Percentiles rank a stretch among this genome's conserved stretches.
Evolutionary conservation across 331 rosid species (phyloP).

Genomic region (Saraca asoca): DNA sequence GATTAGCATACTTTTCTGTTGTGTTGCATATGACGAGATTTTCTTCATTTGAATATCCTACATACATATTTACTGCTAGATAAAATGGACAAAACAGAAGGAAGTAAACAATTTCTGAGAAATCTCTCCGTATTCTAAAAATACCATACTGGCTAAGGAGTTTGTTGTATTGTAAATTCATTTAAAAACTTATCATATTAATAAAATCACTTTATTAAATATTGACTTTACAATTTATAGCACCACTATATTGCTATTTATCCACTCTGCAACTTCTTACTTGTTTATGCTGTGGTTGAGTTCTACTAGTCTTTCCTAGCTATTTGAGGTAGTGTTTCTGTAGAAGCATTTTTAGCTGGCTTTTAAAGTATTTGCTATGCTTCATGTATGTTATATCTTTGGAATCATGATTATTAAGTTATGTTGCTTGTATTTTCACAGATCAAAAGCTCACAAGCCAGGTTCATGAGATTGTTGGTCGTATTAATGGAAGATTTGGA

Average conservation of each 20-base stretch:
- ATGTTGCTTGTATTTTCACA: constrained; percentile 43
- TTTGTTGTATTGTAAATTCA: constrained; percentile 26
- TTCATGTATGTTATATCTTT: no score
- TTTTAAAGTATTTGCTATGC: constrained; percentile 12
- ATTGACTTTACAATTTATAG: constrained; percentile 18
- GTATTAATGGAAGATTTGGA: constrained; percentile 85
- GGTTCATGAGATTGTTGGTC: constrained; percentile 88
- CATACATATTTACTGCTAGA: not conserved
- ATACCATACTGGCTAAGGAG: not conserved
- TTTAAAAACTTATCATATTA: not conserved
- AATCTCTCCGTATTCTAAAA: not conserved
- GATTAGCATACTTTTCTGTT: not conserved
- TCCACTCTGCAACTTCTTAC: not conserved
- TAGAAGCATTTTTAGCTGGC: constrained; percentile 9
- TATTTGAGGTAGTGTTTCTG: not conserved
- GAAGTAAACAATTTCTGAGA: constrained; percentile 3
- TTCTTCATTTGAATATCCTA: not conserved
- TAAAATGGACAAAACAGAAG: not conserved
- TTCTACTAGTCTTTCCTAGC: not conserved
- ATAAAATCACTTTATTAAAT: not conserved
- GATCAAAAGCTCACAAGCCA: constrained; percentile 87
- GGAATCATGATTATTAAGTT: constrained; percentile 25
- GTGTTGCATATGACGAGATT: not conserved
- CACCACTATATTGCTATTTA: not conserved
- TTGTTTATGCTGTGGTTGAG: constrained; percentile 12